phyloP scores from a whole-genome alignment of 768 basidiomycete species.

The Phaeolepiota aurea region DNA sequence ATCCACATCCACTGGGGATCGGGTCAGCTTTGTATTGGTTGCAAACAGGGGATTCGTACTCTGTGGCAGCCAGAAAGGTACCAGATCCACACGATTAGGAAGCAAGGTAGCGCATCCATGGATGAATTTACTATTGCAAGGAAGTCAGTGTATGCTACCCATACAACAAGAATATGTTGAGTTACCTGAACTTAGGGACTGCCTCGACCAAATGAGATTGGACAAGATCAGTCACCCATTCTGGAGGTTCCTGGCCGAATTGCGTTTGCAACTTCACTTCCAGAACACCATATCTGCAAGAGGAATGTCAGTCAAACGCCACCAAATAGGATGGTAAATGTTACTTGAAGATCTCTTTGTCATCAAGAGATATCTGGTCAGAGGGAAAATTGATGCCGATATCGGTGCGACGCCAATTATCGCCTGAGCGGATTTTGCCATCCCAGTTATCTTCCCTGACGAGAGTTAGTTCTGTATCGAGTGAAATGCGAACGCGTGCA shows the following conservation, averaged over 20 bases:
- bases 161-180: conserved; percentile 2
- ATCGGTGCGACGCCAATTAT: conserved; percentile 93
- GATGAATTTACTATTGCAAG: conserved; percentile 70
- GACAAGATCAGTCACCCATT: conserved; percentile 96
- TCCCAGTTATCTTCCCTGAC: conserved; percentile 98
- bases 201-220: conserved; percentile 93
- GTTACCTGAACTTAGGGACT: conserved; percentile 92
- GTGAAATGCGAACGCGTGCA: conserved; percentile 95
- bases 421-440: conserved; percentile 59
- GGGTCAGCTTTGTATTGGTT: not conserved
- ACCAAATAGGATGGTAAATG: conserved; percentile 3
- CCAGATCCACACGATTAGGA: conserved; percentile 87
- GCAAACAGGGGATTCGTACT: conserved; percentile 35
- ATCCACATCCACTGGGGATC: conserved; percentile 75
- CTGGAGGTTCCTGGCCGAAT: conserved; percentile 88
- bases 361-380: conserved; percentile 59
- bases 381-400: conserved; percentile 93
- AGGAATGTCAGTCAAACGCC: not conserved
- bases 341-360: conserved; percentile 85
- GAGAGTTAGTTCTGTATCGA: conserved; percentile 94
- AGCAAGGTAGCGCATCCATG: conserved; percentile 93
- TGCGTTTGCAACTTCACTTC: conserved; percentile 98
- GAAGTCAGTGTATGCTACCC: conserved; percentile 3
- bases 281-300: conserved; percentile 87
- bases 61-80: conserved; percentile 98